Evolutionary conservation across 768 basidiomycete genomes (phyloP), one percentile per base, ranked within the genome.

Genomic region (Phaeotremella skinneri): DNA sequence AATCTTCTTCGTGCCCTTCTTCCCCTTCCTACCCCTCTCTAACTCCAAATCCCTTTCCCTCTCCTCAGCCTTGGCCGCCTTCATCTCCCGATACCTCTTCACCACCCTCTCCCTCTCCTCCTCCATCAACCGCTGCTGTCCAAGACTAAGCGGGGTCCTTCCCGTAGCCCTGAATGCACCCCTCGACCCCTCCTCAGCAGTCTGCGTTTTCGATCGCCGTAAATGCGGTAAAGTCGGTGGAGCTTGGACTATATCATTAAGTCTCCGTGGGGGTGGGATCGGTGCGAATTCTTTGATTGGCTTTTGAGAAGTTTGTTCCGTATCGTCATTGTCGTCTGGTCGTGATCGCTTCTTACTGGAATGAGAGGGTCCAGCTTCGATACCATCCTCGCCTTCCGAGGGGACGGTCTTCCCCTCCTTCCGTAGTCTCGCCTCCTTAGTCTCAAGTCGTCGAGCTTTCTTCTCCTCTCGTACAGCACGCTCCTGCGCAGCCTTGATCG

Each of bases 91-190:
- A 64, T 76, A 76, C 55, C 64, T 52, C 56, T 57, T 62, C 9
- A 76, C 59, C 9, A 76, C 75, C 47, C 75, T 62, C 58, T 74
- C 73, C 48, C 75, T 59, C 58, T 76, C 75, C 50, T 73, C 73
- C 47, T 71, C 75, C 59, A 76, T 49, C 39, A 74, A 48, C 48
- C 75, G 47, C 59, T 64, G 55, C 61, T 74, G 73, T 2, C 68
- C 75, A 11, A 70, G 59, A 58, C 61, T 69, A 21, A 76, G 45
- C 25, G 71, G 71, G 27, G 58, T 64, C 27, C 62, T 52, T 9
- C 63, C 68, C 4, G 47, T 53, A 26, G 56, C 59, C 20, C 49
- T 50, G 34, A 65, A 66, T 3, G 42, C 59, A 7, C 61, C 64
- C 29, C 56, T 58, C 4, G n/a, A 11, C 6, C 21, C 25, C 21